Evolutionary conservation across 768 basidiomycete genomes (phyloP).

Genomic region (Termitomyces sp.): DNA sequence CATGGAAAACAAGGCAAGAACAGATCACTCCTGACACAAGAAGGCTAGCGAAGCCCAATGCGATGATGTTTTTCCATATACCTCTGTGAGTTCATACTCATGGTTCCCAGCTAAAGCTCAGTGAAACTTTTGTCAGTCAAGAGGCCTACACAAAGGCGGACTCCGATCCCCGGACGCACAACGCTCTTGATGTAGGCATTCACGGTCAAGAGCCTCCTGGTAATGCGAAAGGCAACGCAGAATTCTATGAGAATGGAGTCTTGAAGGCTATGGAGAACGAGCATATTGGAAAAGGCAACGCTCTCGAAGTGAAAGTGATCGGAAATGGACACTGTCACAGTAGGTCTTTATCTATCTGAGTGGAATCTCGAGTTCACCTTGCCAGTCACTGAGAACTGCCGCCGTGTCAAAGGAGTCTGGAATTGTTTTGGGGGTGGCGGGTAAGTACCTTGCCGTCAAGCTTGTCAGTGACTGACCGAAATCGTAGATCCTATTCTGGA

Average conservation of each 20-base stretch:
- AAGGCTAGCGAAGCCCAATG: slow-evolving; percentile 88
- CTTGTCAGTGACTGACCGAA: not conserved
- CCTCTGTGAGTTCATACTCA: slow-evolving; percentile 58
- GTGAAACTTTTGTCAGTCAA: slow-evolving; percentile 37
- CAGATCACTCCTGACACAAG: slow-evolving; percentile 54
- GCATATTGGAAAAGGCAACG: slow-evolving; percentile 42
- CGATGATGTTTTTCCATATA: slow-evolving; percentile 97
- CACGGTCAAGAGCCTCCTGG: slow-evolving; percentile 57
- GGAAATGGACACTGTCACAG: slow-evolving; percentile 91
- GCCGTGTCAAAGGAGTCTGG: slow-evolving; percentile 85
- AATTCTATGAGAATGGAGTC: slow-evolving; percentile 83
- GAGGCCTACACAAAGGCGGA: slow-evolving; percentile 78
- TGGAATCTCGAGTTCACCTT: not conserved
- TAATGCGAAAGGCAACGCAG: slow-evolving; percentile 65
- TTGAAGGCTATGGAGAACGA: slow-evolving; percentile 70
- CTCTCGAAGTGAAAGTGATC: slow-evolving; percentile 80
- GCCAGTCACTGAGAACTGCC: slow-evolving; percentile 85
- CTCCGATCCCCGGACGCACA: slow-evolving; percentile 52
- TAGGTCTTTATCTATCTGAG: slow-evolving; percentile 29
- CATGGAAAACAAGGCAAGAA: slow-evolving; percentile 61
- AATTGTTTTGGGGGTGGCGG: slow-evolving; percentile 87
- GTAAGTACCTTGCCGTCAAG: slow-evolving; percentile 30
- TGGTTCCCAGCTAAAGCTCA: not conserved
- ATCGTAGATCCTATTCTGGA: slow-evolving; percentile 69
- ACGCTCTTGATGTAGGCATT: slow-evolving; percentile 66